Conservation (phyloP, 2,329 filamentous ascomycete species). For the Fusarium nelsonii region DNA sequence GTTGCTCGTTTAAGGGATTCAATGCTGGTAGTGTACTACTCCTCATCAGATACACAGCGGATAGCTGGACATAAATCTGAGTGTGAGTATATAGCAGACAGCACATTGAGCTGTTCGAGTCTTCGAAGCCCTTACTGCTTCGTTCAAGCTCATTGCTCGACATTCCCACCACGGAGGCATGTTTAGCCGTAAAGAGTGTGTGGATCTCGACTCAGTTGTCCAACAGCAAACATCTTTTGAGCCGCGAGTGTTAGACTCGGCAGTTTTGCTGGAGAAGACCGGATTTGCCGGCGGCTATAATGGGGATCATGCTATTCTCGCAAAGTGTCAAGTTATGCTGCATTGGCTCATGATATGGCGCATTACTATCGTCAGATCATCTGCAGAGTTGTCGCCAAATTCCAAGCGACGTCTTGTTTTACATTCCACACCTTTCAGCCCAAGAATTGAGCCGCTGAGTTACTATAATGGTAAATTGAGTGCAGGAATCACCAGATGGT, state of each 20-base stretch:
- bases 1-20: background rate
- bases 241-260: background rate
- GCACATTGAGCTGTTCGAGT: background rate
- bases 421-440: background rate
- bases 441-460: background rate
- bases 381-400: background rate
- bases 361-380: slow-evolving; percentile 35
- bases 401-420: background rate
- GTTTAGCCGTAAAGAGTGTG: slow-evolving; percentile 5
- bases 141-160: background rate
- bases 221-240: background rate
- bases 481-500: background rate
- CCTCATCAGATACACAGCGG: background rate
- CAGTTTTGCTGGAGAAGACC: slow-evolving; percentile 1
- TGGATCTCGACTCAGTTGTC: background rate
- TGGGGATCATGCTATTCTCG: slow-evolving; percentile 16
- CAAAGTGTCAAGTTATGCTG: background rate
- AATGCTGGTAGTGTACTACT: background rate
- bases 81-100: background rate
- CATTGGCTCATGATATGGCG: background rate
- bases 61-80: background rate
- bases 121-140: background rate
- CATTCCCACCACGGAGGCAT: slow-evolving; percentile 2
- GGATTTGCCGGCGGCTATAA: slow-evolving; percentile 19
- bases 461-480: background rate